A percentile compares a stretch with the other conserved stretches of the same genome.
These are phyloP conservation scores for Camillea tinctor DNA, from an alignment of 2,329 filamentous ascomycete species.

Conservation along the genomic window DNA sequence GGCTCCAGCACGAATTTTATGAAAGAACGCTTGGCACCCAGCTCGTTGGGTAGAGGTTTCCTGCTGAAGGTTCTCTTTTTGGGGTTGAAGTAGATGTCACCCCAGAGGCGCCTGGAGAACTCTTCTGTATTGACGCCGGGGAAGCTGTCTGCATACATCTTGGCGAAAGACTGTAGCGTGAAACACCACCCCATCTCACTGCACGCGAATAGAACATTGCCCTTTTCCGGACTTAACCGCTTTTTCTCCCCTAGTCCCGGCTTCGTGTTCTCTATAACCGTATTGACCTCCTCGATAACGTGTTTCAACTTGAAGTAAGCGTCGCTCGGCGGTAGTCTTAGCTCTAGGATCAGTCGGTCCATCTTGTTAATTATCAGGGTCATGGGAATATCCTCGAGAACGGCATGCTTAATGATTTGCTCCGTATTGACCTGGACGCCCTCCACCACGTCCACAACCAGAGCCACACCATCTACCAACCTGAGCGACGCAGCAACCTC, in stretches of 20 bases:
- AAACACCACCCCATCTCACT: constrained; percentile 96
- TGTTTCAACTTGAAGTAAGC: constrained; percentile 99
- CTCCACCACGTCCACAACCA: constrained; percentile 95
- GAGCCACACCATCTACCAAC: constrained; percentile 84
- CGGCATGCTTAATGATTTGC: constrained; percentile 93
- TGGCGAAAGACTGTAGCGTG: constrained; percentile 88
- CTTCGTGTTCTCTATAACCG: constrained; percentile 82
- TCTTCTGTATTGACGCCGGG: constrained; percentile 77
- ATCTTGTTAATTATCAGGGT: constrained; percentile 96
- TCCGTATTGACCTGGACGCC: constrained; percentile 99
- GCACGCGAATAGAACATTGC: constrained; percentile 96
- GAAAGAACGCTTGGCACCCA: constrained; percentile 79
- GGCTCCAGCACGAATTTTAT: constrained; percentile 94
- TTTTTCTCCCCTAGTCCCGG: constrained; percentile 77
- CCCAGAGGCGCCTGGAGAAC: constrained; percentile 86
- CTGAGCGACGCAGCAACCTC: constrained; percentile 88
- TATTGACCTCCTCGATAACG: constrained; percentile 98
- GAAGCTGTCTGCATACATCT: constrained; percentile 92
- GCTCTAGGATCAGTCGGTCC: constrained; percentile 89
- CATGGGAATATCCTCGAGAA: constrained; percentile 83
- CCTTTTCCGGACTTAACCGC: constrained; percentile 90
- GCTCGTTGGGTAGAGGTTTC: constrained; percentile 68
- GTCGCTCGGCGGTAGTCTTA: constrained; percentile 90
- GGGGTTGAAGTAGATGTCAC: constrained; percentile 95
- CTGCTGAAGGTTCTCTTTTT: constrained; percentile 86